phyloP scores from a whole-genome alignment of 2,329 filamentous ascomycete species.

The Pseudogymnoascus sp. region DNA sequence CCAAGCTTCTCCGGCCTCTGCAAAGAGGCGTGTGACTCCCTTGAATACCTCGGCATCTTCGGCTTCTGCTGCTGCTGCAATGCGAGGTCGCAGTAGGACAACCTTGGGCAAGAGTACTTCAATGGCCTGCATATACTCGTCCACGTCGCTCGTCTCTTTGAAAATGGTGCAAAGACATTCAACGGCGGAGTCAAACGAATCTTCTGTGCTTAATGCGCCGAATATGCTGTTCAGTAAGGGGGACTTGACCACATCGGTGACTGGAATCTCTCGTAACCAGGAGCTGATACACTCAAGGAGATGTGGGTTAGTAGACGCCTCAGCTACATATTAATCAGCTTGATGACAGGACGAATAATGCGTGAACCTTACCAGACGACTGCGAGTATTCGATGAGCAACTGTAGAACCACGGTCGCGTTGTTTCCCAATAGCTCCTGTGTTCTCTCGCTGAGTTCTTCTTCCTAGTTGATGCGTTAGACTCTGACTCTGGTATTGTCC shows the following conservation, averaged over 20 bases:
- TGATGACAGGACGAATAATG: conserved; percentile 1
- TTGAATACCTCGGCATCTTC: conserved; percentile 84
- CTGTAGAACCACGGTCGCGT: conserved; percentile 77
- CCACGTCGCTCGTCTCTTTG: conserved; percentile 84
- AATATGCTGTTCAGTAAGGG: conserved; percentile 76
- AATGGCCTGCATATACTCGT: conserved; percentile 78
- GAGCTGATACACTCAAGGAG: conserved; percentile 93
- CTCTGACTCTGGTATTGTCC: conserved; percentile 29
- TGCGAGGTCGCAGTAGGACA: conserved; percentile 66
- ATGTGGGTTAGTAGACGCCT: conserved; percentile 77
- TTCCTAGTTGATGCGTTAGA: conserved; percentile 64
- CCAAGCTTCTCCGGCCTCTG: conserved; percentile 92
- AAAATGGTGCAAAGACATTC: conserved; percentile 92
- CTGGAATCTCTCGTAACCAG: conserved; percentile 88
- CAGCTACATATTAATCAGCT: conserved; percentile 40
- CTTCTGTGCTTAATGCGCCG: conserved; percentile 64
- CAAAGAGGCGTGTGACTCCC: conserved; percentile 80
- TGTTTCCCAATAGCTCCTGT: conserved; percentile 81
- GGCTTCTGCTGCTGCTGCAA: conserved; percentile 64
- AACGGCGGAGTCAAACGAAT: conserved; percentile 76
- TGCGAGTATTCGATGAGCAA: conserved; percentile 86
- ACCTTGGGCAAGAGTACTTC: conserved; percentile 75
- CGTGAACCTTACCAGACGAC: conserved; percentile 65
- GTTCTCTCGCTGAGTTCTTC: conserved; percentile 85
- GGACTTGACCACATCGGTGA: conserved; percentile 74